phyloP scores from a whole-genome alignment of 805 yeast species.

The Ogataea ramenticola region DNA sequence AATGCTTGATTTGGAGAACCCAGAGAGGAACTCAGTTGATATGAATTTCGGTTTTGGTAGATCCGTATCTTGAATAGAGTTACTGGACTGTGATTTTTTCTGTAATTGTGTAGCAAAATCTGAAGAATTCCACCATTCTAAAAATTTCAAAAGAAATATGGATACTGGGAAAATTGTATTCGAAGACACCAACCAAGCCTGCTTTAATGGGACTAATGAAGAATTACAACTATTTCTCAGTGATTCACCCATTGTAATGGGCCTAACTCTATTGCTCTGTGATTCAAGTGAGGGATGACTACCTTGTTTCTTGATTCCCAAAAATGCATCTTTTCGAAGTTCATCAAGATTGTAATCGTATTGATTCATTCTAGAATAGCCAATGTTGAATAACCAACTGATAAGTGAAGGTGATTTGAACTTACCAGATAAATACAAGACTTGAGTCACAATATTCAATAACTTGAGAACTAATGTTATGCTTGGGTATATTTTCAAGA shows the following conservation, averaged over 20 bases:
- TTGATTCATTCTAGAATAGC: constrained; percentile 55
- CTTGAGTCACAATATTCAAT: constrained; percentile 47
- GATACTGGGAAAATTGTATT: constrained; percentile 67
- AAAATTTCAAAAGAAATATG: constrained; percentile 70
- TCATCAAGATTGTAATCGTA: constrained; percentile 40
- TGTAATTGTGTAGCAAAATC: constrained; percentile 55
- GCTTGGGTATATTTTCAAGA: constrained; percentile 58
- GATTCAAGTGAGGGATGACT: constrained; percentile 13
- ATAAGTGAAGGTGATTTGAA: constrained; percentile 56
- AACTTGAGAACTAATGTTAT: constrained; percentile 39
- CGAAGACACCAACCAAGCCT: constrained; percentile 18
- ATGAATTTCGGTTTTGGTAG: constrained; percentile 37
- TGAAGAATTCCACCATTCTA: constrained; percentile 90
- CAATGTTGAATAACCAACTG: constrained; percentile 54
- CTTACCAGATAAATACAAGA: constrained; percentile 61
- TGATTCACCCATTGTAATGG: constrained; percentile 34
- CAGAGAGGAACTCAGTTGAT: constrained; percentile 7
- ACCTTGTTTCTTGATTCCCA: constrained; percentile 4
- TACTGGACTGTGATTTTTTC: constrained; percentile 37
- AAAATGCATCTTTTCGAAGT: constrained; percentile 7
- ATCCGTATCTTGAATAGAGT: constrained; percentile 30
- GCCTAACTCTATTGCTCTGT: constrained; percentile 26
- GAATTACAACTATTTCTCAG: constrained; percentile 12
- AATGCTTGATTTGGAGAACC: constrained; percentile 4
- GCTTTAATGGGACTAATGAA: constrained; percentile 16